Percentiles rank a stretch among this genome's conserved stretches.
Evolutionary conservation across 148 eudicot species (phyloP).

Genomic region (Polygonum aviculare): DNA sequence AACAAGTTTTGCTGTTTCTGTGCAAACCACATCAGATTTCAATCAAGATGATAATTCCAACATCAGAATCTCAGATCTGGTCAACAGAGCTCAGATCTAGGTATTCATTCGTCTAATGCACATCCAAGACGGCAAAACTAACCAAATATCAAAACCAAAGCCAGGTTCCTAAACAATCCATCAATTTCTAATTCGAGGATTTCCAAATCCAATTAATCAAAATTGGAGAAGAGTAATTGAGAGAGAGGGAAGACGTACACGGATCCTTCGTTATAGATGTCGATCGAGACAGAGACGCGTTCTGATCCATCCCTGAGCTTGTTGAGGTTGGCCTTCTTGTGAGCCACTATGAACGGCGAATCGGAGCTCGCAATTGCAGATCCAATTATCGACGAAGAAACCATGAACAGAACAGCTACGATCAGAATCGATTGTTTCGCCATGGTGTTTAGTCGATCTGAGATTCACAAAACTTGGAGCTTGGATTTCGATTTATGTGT

Average conservation of each 20-base stretch:
- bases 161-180: background rate
- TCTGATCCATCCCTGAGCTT: slow-evolving; percentile 77
- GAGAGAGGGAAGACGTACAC: slow-evolving; percentile 32
- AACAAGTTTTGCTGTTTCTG: background rate
- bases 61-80: background rate
- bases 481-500: background rate
- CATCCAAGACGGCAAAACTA: background rate
- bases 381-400: slow-evolving; percentile 13
- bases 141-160: background rate
- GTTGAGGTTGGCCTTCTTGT: slow-evolving; percentile 69
- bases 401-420: slow-evolving; percentile 6
- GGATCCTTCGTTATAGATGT: slow-evolving; percentile 84
- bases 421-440: slow-evolving; percentile 1
- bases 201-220: background rate
- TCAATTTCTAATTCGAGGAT: background rate
- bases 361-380: slow-evolving; percentile 35
- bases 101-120: background rate
- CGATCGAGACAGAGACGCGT: slow-evolving; percentile 66
- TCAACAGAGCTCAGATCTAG: slow-evolving; percentile 1
- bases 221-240: background rate
- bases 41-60: background rate
- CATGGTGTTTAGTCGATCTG: slow-evolving; percentile 1
- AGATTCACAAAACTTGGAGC: background rate
- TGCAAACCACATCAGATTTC: background rate
- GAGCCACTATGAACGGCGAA: slow-evolving; percentile 72